These are phyloP conservation scores for Pistacia integerrima DNA, from an alignment of 345 rosid genomes.

Conservation along the genomic window DNA sequence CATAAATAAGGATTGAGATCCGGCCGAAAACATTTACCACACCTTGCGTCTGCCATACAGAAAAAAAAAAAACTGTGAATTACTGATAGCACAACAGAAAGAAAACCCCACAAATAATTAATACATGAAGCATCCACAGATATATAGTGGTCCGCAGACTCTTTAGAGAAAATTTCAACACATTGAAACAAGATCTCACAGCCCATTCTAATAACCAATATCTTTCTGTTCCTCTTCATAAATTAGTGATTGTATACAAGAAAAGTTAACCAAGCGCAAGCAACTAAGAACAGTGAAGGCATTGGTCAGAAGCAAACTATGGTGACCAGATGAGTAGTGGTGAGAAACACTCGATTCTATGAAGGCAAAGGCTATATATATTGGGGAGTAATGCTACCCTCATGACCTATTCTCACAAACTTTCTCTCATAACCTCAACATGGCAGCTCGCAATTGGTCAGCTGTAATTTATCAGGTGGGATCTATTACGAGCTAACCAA, in stretches of 20 bases:
- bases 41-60: slow-evolving; percentile 70
- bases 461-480: too few species aligned
- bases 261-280: background rate
- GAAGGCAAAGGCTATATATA: background rate
- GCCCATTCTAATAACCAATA: too few species aligned
- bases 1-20: slow-evolving; percentile 73
- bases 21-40: slow-evolving; percentile 79
- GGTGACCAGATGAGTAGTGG: background rate
- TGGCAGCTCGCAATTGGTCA: too few species aligned
- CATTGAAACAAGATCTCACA: too few species aligned
- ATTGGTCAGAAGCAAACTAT: background rate
- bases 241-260: background rate
- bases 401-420: too few species aligned
- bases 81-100: background rate
- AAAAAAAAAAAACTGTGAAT: slow-evolving; percentile 10
- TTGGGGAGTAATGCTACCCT: too few species aligned
- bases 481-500: too few species aligned
- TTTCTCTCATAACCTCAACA: too few species aligned
- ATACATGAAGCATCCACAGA: background rate
- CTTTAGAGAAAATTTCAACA: background rate
- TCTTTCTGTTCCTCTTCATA: too few species aligned
- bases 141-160: background rate
- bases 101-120: background rate
- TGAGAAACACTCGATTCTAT: background rate
- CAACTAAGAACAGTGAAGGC: background rate